Base-by-base conservation (phyloP, 2,329 filamentous ascomycete species). In the Botryotinia globosa region DNA sequence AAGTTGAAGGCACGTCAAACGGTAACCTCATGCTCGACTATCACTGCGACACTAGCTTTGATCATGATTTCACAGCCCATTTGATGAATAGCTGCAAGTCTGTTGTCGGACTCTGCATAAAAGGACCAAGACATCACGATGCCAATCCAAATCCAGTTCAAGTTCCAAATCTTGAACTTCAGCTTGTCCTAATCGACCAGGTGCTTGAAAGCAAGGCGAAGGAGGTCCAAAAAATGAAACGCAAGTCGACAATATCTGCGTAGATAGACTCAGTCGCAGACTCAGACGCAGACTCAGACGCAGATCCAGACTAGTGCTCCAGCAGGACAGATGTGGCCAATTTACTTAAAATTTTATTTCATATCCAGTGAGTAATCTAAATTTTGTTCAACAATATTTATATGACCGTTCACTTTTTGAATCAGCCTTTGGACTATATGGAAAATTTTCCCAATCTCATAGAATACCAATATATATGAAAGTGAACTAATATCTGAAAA, bases 121-220 rank as follows among this genome's bases (percentile, higher is more conserved):
- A 48, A 34, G 6, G 0, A 16, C 10, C 29, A 44, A n/a, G 1
- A 6, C 9, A 25, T 14, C 0, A 25, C 32, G 9, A 9, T 44
- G 7, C 4, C 39, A 45, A 20, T 14, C 9, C 5, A 8, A 12
- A 22, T 25, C 42, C 9, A 25, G n/a, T 34, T 34, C 6, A 32
- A n/a, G 63, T 37, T 65, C 63, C 32, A 29, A 51, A 51, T 20
- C 22, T 66, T 51, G 44, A 37, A n/a, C 63, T 51, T 39, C 20
- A 39, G 10, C 63, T 66, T 6, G 32, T 37, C 4, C 25, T 66
- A 9, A 25, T 37, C 44, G 32, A 66, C 32, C 7, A 12, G 22
- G 32, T 45, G 10, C 29, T 65, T 22, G 63, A 65, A 65, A 22
- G 29, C 62, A 65, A 65, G 42, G 10, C 7, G 32, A 37, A 29